phyloP scores from a whole-genome alignment of 2,329 filamentous ascomycete species.

The Hypoxylon sp. region DNA sequence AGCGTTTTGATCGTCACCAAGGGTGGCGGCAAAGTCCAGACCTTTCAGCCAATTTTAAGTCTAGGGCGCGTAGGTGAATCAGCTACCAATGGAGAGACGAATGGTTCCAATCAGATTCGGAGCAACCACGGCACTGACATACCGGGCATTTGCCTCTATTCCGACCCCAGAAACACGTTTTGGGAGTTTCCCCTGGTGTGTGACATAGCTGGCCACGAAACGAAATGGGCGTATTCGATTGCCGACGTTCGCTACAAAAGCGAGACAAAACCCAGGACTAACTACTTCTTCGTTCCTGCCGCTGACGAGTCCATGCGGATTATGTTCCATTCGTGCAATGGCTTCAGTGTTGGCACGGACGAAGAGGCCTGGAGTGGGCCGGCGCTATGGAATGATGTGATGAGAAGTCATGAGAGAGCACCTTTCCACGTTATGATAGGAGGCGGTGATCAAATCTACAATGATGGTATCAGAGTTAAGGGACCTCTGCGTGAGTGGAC shows the following conservation, averaged over 20 bases:
- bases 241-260: conserved; percentile 74
- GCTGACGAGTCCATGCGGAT: conserved; percentile 92
- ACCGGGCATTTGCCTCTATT: conserved; percentile 73
- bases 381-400: conserved; percentile 95
- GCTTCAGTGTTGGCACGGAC: conserved; percentile 84
- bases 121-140: conserved; percentile 60
- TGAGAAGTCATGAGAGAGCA: conserved; percentile 81
- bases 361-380: conserved; percentile 89
- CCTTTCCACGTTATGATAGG: conserved; percentile 98
- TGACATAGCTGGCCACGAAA: conserved; percentile 78
- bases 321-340: conserved; percentile 99
- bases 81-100: conserved; percentile 49
- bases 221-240: conserved; percentile 84
- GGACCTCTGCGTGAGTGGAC: conserved; percentile 89
- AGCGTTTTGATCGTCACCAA: conserved; percentile 87
- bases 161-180: conserved; percentile 81
- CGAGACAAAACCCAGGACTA: conserved; percentile 70
- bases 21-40: conserved; percentile 74
- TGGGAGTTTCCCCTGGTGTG: conserved; percentile 91
- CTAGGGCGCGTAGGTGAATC: conserved; percentile 61
- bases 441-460: conserved; percentile 97
- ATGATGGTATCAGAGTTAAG: conserved; percentile 88
- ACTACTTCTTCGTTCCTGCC: conserved; percentile 88
- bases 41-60: conserved; percentile 71
- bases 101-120: conserved; percentile 61